Conservation (phyloP, 176 grass and related monocot genomes). For the Luzula sylvatica region DNA sequence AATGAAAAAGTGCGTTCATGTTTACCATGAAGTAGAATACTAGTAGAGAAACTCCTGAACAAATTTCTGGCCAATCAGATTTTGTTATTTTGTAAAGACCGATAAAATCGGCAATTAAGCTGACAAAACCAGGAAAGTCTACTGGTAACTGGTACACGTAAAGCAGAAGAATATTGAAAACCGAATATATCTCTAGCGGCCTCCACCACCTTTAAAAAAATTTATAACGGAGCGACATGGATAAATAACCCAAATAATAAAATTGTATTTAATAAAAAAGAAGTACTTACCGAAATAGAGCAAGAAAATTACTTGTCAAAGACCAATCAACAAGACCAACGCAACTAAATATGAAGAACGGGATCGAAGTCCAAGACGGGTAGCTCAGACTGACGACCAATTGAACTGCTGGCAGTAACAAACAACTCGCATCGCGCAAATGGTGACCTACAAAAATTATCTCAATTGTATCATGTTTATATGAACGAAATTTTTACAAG, state of each 20-base stretch:
- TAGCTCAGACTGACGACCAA: constrained; percentile 89
- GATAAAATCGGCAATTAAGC: constrained; percentile 72
- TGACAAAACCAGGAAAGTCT: constrained; percentile 48
- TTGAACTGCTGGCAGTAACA: constrained; percentile 72
- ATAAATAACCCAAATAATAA: background rate
- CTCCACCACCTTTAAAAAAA: constrained; percentile 73
- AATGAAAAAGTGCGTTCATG: background rate
- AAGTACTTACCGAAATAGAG: constrained; percentile 78
- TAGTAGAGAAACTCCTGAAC: constrained; percentile 72
- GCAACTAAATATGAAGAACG: constrained; percentile 97
- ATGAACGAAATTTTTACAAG: constrained; percentile 12
- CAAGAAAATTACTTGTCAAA: constrained; percentile 95
- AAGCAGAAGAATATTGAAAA: constrained; percentile 86
- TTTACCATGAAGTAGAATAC: constrained; percentile 94
- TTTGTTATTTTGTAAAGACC: constrained; percentile 79
- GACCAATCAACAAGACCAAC: constrained; percentile 97
- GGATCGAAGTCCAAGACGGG: constrained; percentile 90
- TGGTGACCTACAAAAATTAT: constrained; percentile 73
- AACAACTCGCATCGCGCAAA: constrained; percentile 72
- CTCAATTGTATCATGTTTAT: constrained; percentile 8
- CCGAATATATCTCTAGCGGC: constrained; percentile 71
- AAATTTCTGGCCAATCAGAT: constrained; percentile 76
- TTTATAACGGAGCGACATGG: too few relatives aligned
- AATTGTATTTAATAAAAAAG: constrained; percentile 12
- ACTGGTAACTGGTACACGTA: constrained; percentile 82